Base-by-base conservation (phyloP, 1,284 basidiomycete genomes). In the Trametes polyzona region DNA sequence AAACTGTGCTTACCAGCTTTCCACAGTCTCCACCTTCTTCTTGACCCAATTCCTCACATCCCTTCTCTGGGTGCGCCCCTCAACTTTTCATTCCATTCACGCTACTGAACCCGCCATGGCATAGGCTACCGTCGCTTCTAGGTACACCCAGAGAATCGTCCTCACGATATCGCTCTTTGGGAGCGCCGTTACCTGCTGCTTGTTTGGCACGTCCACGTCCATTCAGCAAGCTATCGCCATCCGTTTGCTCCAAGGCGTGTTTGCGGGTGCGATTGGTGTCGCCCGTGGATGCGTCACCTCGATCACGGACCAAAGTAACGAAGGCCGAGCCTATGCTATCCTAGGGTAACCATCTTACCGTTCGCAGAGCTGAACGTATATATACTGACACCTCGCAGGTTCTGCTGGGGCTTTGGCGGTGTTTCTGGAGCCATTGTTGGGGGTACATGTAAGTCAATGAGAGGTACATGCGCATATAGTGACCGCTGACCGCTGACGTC, bases 341-440 rank as follows among this genome's bases (percentile, higher is more conserved):
- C 81, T 98, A 50, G 95, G 95, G 88, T 89, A 67, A 67, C 27
- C n/a, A 19, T 23, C 33, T 29, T 37, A 14, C 29, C 48, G n/a
- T 33, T n/a, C n/a, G n/a, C n/a, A n/a, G n/a, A n/a, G n/a, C n/a
- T n/a, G n/a, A n/a, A n/a, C n/a, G n/a, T 32, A 47, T 10, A 23
- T 35, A n/a, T 16, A 24, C 30, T 14, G 12, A 30, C 16, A 47
- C 2, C 37, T 59, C 47, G 55, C 40, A 73, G 74, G 12, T 97
- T 97, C 74, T 94, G 89, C 63, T 98, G 96, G 96, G 96, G 95
- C 61, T 87, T 98, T 69, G 96, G 96, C 62, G 95, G 95, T 83
- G 92, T 95, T 11, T 83, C 90, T 42, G 93, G 92, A 50, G 90
- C 92, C 47, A 92, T 96, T 61, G 82, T 95, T 39, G 93, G 93